Conservation (phyloP, 139 green algal genomes). For the Haematococcus sp. region DNA sequence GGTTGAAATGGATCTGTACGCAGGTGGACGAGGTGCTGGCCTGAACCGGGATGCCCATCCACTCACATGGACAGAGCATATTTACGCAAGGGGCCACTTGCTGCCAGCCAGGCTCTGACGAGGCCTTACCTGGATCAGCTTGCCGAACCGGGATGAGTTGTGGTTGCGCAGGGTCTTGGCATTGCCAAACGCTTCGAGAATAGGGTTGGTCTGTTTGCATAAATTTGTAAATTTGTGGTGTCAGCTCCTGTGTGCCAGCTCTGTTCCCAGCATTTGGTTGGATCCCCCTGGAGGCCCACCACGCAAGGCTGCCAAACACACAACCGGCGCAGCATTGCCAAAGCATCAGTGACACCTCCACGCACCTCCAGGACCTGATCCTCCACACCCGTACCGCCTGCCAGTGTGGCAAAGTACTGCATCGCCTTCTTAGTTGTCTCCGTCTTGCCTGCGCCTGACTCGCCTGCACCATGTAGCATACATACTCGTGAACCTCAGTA, state of each 20-base stretch:
- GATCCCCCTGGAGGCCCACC: neutral
- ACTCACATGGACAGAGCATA: no score
- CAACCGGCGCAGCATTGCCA: neutral
- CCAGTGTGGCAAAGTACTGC: slow-evolving; percentile 81
- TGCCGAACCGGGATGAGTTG: slow-evolving; percentile 91
- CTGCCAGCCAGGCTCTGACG: no score
- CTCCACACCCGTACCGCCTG: slow-evolving; percentile 73
- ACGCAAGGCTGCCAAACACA: neutral
- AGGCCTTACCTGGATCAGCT: slow-evolving; percentile 83
- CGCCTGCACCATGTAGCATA: slow-evolving; percentile 8
- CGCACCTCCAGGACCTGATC: slow-evolving; percentile 62
- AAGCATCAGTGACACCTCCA: no score
- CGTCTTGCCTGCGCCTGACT: slow-evolving; percentile 91
- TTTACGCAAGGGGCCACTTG: no score
- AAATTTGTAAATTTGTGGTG: no score
- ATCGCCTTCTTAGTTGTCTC: slow-evolving; percentile 96
- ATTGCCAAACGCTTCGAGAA: slow-evolving; percentile 96
- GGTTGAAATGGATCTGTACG: slow-evolving; percentile 74
- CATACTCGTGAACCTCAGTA: neutral
- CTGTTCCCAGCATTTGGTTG: neutral
- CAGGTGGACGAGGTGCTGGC: no score
- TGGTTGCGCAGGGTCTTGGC: slow-evolving; percentile 94
- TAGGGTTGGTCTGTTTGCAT: slow-evolving; percentile 79
- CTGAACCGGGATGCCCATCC: no score
- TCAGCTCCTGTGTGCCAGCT: neutral